A percentile compares a stretch with the other conserved stretches of the same genome.
phyloP scores from a whole-genome alignment of 495 filamentous ascomycete species.

The Physcia stellaris region DNA sequence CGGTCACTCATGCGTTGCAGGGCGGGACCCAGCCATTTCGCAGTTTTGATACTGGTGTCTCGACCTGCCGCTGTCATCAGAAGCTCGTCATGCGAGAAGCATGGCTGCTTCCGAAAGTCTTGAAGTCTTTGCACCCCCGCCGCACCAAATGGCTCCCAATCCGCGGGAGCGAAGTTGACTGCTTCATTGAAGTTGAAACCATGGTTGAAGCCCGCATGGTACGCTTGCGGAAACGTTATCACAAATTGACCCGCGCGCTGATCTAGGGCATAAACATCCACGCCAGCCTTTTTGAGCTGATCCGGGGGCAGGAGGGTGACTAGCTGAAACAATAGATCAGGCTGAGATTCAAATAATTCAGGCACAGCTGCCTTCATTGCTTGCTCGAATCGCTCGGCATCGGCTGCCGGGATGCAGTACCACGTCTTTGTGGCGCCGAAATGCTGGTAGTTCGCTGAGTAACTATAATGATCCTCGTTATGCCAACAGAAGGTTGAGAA shows the following conservation, averaged over 20 bases:
- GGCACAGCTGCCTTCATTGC: conserved; percentile 93
- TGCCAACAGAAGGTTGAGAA: conserved; percentile 99
- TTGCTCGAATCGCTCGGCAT: conserved; percentile 85
- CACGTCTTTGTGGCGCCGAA: conserved; percentile 98
- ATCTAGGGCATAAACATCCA: conserved; percentile 83
- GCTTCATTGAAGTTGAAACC: conserved; percentile 99
- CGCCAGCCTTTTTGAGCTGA: conserved; percentile 86
- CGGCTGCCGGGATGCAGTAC: conserved; percentile 93
- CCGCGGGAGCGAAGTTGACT: conserved; percentile 92
- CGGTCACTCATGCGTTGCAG: conserved; percentile 61
- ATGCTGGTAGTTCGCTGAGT: conserved; percentile 97
- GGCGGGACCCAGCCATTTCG: conserved; percentile 87
- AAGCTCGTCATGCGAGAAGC: conserved; percentile 96
- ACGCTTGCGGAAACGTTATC: conserved; percentile 85
- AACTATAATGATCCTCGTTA: conserved; percentile 95
- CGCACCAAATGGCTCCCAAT: conserved; percentile 93
- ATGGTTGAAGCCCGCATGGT: conserved; percentile 88
- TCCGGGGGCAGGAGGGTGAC: conserved; percentile 90
- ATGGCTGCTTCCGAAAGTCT: conserved; percentile 78
- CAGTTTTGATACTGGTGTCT: conserved; percentile 78
- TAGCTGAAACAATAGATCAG: conserved; percentile 91
- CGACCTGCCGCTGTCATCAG: conserved; percentile 71
- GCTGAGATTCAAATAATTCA: conserved; percentile 92
- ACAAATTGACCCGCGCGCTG: conserved; percentile 94
- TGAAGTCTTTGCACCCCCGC: conserved; percentile 75